These are phyloP conservation scores for Aspergillus sp. DNA, from an alignment of 2,329 filamentous ascomycete genomes.

Conservation along the genomic window DNA sequence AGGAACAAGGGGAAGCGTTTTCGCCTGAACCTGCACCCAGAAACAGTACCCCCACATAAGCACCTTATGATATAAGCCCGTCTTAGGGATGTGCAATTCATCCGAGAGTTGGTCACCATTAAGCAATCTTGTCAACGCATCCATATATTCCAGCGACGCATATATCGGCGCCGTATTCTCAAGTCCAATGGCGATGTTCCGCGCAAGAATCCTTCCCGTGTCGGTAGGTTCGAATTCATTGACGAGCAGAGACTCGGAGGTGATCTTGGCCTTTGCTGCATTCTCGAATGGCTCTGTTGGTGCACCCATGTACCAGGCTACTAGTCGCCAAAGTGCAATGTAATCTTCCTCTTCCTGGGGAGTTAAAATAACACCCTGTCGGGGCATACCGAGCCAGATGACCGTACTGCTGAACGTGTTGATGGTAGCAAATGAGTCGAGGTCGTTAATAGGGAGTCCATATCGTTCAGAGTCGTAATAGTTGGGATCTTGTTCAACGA, in stretches of 20 bases:
- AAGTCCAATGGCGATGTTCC: constrained; percentile 70
- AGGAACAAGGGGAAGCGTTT: constrained; percentile 31
- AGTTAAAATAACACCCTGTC: constrained; percentile 67
- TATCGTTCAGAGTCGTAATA: constrained; percentile 62
- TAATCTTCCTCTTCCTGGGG: constrained; percentile 66
- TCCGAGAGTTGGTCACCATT: constrained; percentile 65
- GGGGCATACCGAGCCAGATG: constrained; percentile 67
- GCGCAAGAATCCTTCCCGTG: constrained; percentile 64
- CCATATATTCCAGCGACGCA: constrained; percentile 64
- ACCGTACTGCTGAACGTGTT: constrained; percentile 66
- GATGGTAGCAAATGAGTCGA: constrained; percentile 72
- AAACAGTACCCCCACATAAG: constrained; percentile 65
- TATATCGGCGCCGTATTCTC: constrained; percentile 64
- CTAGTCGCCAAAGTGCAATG: constrained; percentile 71
- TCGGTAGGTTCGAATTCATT: constrained; percentile 65
- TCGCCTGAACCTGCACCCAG: constrained; percentile 29
- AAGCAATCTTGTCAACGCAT: constrained; percentile 66
- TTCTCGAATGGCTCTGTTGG: constrained; percentile 62
- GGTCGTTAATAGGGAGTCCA: constrained; percentile 71
- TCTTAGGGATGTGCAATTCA: constrained; percentile 58
- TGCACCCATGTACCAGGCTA: constrained; percentile 68
- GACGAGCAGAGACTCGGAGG: constrained; percentile 66
- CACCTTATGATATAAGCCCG: constrained; percentile 57
- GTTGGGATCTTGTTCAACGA: constrained; percentile 54
- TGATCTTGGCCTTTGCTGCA: constrained; percentile 54